Conservation (phyloP, 768 basidiomycete species). For the Suillus americanus region DNA sequence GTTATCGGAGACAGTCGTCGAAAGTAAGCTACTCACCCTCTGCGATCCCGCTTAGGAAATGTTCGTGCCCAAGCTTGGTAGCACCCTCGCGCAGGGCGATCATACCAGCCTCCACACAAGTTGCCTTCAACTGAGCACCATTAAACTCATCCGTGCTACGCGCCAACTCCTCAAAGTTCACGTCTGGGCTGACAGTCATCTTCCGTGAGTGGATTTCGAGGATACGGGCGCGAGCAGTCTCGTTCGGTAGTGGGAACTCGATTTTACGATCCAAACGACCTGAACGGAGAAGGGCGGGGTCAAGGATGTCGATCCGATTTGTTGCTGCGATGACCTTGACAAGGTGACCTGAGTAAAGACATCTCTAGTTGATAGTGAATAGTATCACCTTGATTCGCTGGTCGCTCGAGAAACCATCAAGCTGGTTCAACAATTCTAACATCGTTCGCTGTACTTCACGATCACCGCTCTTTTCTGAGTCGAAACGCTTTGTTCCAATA, state of each 20-base stretch:
- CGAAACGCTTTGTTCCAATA: constrained; percentile 98
- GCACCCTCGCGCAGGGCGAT: constrained; percentile 94
- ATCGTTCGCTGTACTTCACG: constrained; percentile 99
- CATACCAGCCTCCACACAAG: constrained; percentile 99
- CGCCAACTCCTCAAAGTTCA: constrained; percentile 97
- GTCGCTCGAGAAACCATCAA: constrained; percentile 97
- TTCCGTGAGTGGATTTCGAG: constrained; percentile 97
- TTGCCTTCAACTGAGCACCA: constrained; percentile 94
- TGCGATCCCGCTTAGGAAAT: constrained; percentile 90
- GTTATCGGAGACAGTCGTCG: constrained; percentile 16
- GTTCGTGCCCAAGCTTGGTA: constrained; percentile 85
- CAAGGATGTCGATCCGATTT: constrained; percentile 97
- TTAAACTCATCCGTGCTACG: constrained; percentile 98
- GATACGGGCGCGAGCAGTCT: constrained; percentile 94
- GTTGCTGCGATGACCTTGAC: constrained; percentile 94
- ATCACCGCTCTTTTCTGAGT: constrained; percentile 98
- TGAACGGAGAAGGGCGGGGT: constrained; percentile 96
- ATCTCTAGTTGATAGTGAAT: constrained; percentile 7
- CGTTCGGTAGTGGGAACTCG: constrained; percentile 96
- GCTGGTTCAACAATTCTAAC: constrained; percentile 96
- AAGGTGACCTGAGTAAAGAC: constrained; percentile 9
- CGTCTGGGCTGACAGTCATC: constrained; percentile 83
- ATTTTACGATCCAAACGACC: constrained; percentile 98
- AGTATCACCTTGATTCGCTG: constrained; percentile 87
- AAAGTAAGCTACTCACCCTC: constrained; percentile 56